Percentiles rank a stretch among this genome's conserved stretches.
phyloP scores from a whole-genome alignment of 768 basidiomycete species.

The Gloeopeniophorella convolvens region DNA sequence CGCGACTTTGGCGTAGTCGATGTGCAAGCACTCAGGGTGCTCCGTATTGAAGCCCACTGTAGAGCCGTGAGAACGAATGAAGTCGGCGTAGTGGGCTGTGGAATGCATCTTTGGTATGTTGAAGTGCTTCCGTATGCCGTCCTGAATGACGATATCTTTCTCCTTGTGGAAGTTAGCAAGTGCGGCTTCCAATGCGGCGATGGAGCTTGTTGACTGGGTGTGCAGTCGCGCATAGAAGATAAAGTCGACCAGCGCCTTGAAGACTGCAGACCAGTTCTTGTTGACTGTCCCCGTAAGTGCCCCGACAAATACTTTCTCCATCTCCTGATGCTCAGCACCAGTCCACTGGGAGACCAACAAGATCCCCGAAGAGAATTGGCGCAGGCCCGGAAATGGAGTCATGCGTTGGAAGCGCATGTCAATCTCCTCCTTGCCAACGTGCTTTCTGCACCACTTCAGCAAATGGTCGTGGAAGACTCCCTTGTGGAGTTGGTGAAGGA shows the following conservation, averaged over 20 bases:
- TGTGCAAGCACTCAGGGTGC: slow-evolving; percentile 28
- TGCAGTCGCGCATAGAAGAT: too few species aligned
- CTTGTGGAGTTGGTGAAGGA: slow-evolving; percentile 22
- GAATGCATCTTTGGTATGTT: slow-evolving; percentile 1
- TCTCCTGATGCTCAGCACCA: background rate
- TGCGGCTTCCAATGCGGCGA: background rate
- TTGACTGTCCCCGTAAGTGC: too few species aligned
- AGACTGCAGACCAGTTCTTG: too few species aligned
- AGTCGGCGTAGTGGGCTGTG: slow-evolving; percentile 9
- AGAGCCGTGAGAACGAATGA: slow-evolving; percentile 6
- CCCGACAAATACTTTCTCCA: too few species aligned
- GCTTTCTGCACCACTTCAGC: background rate
- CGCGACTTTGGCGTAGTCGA: slow-evolving; percentile 28
- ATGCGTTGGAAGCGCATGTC: background rate
- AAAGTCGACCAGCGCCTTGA: too few species aligned
- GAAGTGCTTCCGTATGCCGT: background rate
- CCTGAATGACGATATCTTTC: background rate
- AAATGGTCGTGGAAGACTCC: slow-evolving; percentile 18
- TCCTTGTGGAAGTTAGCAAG: background rate
- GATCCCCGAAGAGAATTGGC: background rate
- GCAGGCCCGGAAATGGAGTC: too few species aligned
- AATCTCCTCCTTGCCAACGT: background rate
- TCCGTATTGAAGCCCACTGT: slow-evolving; percentile 30
- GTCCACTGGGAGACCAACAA: background rate
- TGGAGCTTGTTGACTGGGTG: too few species aligned